Evolutionary conservation across 768 basidiomycete species (phyloP).

Genomic region (Mrakia blollopis): DNA sequence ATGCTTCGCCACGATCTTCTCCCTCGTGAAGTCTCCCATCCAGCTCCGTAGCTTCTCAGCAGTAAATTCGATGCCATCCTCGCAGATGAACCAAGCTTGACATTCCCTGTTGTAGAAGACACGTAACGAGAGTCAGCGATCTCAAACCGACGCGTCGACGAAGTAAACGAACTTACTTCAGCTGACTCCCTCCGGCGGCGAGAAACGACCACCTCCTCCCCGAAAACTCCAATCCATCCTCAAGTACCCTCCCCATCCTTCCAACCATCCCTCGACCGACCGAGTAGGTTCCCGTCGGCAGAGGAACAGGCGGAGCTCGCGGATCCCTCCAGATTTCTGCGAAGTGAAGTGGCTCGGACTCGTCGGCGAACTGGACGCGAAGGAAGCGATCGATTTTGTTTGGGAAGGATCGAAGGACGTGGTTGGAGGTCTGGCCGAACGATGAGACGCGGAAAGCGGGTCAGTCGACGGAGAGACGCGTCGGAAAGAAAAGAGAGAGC

Average conservation of each 20-base stretch:
- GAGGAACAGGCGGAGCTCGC: neutral
- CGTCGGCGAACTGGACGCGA: constrained; percentile 37
- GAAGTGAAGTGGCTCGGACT: constrained; percentile 32
- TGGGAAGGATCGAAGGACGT: constrained; percentile 31
- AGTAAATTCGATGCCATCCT: constrained; percentile 13
- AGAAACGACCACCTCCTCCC: constrained; percentile 24
- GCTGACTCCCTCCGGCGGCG: constrained; percentile 18
- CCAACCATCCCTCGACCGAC: constrained; percentile 21
- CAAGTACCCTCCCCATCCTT: constrained; percentile 15
- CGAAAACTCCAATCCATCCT: constrained; percentile 17
- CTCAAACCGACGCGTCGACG: neutral
- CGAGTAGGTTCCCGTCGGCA: neutral
- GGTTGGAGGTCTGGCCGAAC: constrained; percentile 30
- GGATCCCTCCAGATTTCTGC: constrained; percentile 7
- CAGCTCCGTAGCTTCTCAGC: neutral
- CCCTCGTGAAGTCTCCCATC: constrained; percentile 27
- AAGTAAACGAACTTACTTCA: neutral
- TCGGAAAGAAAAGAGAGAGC: neutral
- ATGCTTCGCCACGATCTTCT: constrained; percentile 23
- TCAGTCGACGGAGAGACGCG: neutral
- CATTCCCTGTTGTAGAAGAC: constrained; percentile 4
- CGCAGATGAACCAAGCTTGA: constrained; percentile 25
- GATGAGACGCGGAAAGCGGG: neutral
- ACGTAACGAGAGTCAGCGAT: neutral
- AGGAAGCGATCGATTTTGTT: constrained; percentile 35